phyloP scores from a whole-genome alignment of 139 green algal species.

The Bryopsis sp. region DNA sequence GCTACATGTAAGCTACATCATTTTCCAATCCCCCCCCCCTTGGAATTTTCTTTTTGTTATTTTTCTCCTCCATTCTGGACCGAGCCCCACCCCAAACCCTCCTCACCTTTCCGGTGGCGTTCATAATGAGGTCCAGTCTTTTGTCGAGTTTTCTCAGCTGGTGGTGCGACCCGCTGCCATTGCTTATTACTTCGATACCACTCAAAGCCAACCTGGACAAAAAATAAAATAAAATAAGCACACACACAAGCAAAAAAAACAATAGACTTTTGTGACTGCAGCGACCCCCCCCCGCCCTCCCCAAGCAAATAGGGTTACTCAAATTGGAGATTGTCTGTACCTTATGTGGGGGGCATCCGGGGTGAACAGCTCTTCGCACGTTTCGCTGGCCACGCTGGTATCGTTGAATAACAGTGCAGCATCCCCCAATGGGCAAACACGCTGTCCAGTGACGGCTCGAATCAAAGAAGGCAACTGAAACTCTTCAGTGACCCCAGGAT shows the following conservation, averaged over 20 bases:
- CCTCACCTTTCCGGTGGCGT: slow-evolving; percentile 68
- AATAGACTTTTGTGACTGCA: too few species aligned
- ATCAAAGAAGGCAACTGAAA: slow-evolving; percentile 57
- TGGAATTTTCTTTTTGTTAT: too few species aligned
- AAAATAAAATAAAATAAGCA: too few species aligned
- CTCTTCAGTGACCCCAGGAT: slow-evolving; percentile 48
- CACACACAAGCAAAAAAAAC: too few species aligned
- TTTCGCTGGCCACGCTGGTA: slow-evolving; percentile 64
- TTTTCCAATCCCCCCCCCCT: too few species aligned
- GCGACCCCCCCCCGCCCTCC: too few species aligned
- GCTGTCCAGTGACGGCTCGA: slow-evolving; percentile 46
- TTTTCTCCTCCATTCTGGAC: too few species aligned
- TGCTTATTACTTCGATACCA: slow-evolving; percentile 89
- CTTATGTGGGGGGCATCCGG: slow-evolving; percentile 68
- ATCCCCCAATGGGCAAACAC: slow-evolving; percentile 72
- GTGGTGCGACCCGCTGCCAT: slow-evolving; percentile 90
- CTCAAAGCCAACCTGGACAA: slow-evolving; percentile 56
- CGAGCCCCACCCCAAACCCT: too few species aligned
- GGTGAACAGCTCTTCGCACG: slow-evolving; percentile 97
- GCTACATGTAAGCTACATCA: too few species aligned
- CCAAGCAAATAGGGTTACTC: too few species aligned
- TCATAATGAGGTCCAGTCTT: slow-evolving; percentile 78
- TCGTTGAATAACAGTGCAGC: slow-evolving; percentile 57
- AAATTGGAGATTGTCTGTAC: too few species aligned
- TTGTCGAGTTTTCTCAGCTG: slow-evolving; percentile 79